These are phyloP conservation scores for Vicia sativa DNA, from an alignment of 306 rosid species.

Conservation along the genomic window DNA sequence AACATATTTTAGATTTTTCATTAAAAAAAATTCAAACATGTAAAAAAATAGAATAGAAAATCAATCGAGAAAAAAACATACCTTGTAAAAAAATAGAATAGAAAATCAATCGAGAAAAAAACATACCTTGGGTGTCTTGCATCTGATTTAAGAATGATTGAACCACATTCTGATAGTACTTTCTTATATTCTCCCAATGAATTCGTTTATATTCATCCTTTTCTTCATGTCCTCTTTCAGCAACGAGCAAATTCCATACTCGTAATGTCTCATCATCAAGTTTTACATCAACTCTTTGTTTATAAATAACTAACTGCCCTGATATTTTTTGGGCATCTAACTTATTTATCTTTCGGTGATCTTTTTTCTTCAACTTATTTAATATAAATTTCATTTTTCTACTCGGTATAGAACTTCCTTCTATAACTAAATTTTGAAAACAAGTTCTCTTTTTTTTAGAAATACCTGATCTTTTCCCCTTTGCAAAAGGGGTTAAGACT, in stretches of 20 bases:
- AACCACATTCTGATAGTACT: neutral
- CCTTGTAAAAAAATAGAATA: conserved; percentile 26
- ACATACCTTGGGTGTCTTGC: conserved; percentile 28
- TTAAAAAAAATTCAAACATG: neutral
- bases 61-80: neutral
- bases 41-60: neutral
- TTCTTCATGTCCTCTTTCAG: conserved; percentile 20
- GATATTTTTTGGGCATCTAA: neutral
- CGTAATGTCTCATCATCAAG: conserved; percentile 35
- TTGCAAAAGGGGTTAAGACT: neutral
- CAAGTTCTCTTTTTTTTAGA: neutral
- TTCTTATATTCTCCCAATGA: conserved; percentile 22
- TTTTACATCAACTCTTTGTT: neutral
- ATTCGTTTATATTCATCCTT: conserved; percentile 19
- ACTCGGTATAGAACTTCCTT: neutral
- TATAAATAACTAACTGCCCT: conserved; percentile 24
- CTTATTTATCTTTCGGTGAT: neutral
- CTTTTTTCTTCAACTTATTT: neutral
- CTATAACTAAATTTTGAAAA: neutral
- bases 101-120: neutral
- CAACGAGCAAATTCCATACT: conserved; percentile 44
- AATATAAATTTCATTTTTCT: neutral
- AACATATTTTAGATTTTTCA: neutral
- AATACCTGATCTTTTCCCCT: conserved; percentile 33
- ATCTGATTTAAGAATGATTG: neutral